Evolutionary conservation across 1,284 basidiomycete species (phyloP), one percentile per base, ranked within the genome.

Genomic region (Ganoderma lucidum): DNA sequence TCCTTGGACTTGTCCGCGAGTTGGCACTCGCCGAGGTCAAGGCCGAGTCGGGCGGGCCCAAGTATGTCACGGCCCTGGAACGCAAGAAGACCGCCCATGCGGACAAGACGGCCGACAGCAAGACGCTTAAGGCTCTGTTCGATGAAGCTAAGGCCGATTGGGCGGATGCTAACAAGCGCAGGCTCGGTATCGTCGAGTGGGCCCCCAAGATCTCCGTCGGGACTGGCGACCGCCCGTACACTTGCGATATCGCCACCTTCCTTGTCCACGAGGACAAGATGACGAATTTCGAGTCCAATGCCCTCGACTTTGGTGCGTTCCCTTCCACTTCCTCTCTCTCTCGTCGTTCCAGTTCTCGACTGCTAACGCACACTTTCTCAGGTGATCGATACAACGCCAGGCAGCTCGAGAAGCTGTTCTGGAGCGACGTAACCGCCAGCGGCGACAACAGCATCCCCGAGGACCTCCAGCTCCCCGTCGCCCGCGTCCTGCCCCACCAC

Each of bases 131-230:
- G 74, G 55, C 58, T 2, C 69, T 80, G 69, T 71, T 71, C 69
- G 66, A 67, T 10, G 68, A 73, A 17, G 55, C 67, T 64, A 68
- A 69, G 1, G 44, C 55, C 41, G 44, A 77, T 15, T 79, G 79
- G 79, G 5, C 41, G 9, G 74, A 79, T 68, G 65, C 64, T 55
- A 53, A 70, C 42, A 15, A 64, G 56, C 76, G 75, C 45, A 78
- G 55, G 58, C 62, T 80, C 65, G 78, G 78, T 66, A n/a, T 63
- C 32, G 74, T 80, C 67, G 77, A 80, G 56, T 80, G 75, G 71
- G 80, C 80, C 65, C 75, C 79, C 69, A 60, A 70, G 63, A 78
- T 81, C 77, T 68, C 70, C 45, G 71, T 75, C 70, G 69, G 67
- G 48, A 74, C 76, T 56, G 76, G 76, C 70, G 65, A 75, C 41